phyloP scores from a whole-genome alignment of 75 land plant species.

The Azolla pinnata region DNA sequence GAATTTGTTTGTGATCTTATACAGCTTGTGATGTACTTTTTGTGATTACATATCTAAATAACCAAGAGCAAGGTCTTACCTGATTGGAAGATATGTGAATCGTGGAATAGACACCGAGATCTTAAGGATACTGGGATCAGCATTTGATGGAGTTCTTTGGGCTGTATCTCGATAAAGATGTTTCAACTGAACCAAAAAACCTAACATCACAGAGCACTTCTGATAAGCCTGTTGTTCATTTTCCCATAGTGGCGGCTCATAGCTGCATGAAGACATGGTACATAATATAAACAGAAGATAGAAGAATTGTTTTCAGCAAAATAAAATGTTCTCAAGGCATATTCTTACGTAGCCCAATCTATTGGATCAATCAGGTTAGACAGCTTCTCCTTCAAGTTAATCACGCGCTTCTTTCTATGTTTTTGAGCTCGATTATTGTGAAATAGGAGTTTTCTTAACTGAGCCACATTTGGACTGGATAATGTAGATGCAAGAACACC shows the following conservation, averaged over 20 bases:
- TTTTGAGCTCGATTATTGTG: constrained; percentile 16
- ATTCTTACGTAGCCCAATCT: constrained; percentile 95
- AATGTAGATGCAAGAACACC: constrained; percentile 2
- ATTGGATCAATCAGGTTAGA: constrained; percentile 82
- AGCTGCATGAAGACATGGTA: constrained; percentile 53
- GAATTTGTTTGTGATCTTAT: no score
- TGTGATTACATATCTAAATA: background rate
- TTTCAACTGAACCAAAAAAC: constrained; percentile 80
- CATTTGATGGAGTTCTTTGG: constrained; percentile 54
- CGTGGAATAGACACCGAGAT: constrained; percentile 65
- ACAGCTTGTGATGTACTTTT: no score
- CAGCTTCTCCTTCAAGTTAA: constrained; percentile 34
- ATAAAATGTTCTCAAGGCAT: background rate
- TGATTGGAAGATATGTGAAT: constrained; percentile 93
- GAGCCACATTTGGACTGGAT: constrained; percentile 3
- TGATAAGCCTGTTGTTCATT: constrained; percentile 89
- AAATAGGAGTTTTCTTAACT: constrained; percentile 1
- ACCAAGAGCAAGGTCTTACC: constrained; percentile 28
- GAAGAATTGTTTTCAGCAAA: background rate
- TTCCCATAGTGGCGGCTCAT: constrained; percentile 93
- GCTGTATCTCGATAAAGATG: constrained; percentile 67
- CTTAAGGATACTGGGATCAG: constrained; percentile 71
- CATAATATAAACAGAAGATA: background rate
- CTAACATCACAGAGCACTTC: constrained; percentile 85
- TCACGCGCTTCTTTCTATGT: constrained; percentile 30